phyloP scores from a whole-genome alignment of 2,329 filamentous ascomycete species.

The Colletotrichum sp. region DNA sequence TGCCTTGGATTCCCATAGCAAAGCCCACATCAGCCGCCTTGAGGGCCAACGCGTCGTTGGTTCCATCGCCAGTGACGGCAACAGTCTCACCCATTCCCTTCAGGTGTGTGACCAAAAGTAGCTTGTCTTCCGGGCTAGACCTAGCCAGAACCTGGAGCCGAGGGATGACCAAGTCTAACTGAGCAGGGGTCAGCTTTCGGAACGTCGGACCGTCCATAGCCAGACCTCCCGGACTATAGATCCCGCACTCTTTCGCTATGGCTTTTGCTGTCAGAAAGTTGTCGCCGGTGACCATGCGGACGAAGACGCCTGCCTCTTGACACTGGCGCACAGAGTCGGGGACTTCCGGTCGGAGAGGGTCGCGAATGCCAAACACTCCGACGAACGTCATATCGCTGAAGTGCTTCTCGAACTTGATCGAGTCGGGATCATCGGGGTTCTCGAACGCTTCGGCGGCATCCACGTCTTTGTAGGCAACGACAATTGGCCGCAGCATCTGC shows the following conservation, averaged over 20 bases:
- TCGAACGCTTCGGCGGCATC: conserved; percentile 35
- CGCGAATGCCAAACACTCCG: conserved; percentile 57
- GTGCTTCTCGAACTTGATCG: conserved; percentile 17
- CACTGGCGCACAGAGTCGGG: conserved; percentile 43
- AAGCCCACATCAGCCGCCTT: conserved; percentile 68
- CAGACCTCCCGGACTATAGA: conserved; percentile 61
- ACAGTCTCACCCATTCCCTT: conserved; percentile 66
- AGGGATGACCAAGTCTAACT: conserved; percentile 64
- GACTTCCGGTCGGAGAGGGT: conserved; percentile 50
- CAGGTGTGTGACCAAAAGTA: conserved; percentile 64
- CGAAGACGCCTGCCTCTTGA: conserved; percentile 47
- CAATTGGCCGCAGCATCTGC: conserved; percentile 70
- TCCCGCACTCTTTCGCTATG: conserved; percentile 76
- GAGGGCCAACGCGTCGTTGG: conserved; percentile 65
- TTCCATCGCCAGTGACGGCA: conserved; percentile 66
- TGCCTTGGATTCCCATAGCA: conserved; percentile 66
- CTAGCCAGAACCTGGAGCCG: conserved; percentile 67
- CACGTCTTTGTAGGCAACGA: conserved; percentile 69
- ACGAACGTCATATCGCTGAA: conserved; percentile 49
- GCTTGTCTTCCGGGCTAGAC: conserved; percentile 71
- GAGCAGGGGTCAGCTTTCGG: conserved; percentile 61
- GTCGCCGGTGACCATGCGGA: conserved; percentile 54
- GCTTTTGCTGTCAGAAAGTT: conserved; percentile 72
- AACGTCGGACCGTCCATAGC: conserved; percentile 75
- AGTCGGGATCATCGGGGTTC: conserved; percentile 11